A percentile compares a stretch with the other conserved stretches of the same genome.
Conservation (phyloP, 2,329 filamentous ascomycete genomes). For the Plenodomus lindquistii region DNA sequence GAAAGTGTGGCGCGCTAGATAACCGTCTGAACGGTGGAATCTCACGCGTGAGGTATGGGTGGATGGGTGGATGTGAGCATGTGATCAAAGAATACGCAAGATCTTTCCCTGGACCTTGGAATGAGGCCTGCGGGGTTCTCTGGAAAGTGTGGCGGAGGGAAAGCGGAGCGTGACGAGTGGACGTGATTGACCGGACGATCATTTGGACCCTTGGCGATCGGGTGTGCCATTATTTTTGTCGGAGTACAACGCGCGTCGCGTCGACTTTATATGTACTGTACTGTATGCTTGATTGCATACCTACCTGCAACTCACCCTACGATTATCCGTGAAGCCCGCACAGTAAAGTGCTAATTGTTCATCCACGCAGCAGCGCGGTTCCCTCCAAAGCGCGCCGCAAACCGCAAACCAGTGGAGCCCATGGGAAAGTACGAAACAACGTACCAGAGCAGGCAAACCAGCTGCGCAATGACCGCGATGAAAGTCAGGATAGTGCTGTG, state of each 20-base stretch:
- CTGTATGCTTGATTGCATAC: background rate
- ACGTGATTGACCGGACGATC: background rate
- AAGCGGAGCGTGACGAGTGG: background rate
- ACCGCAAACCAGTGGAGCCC: slow-evolving; percentile 84
- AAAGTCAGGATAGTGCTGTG: slow-evolving; percentile 84
- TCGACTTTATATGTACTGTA: slow-evolving; percentile 11
- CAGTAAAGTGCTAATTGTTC: slow-evolving; percentile 59
- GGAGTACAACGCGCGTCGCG: background rate
- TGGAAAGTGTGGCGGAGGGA: background rate
- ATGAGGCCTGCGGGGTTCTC: background rate
- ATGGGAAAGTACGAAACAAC: slow-evolving; percentile 97
- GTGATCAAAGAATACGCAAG: background rate
- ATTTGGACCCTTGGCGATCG: background rate
- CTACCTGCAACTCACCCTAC: background rate
- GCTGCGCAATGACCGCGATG: slow-evolving; percentile 79
- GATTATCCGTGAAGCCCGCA: background rate
- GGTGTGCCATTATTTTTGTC: background rate
- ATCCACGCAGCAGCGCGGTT: slow-evolving; percentile 87
- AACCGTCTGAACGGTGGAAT: background rate
- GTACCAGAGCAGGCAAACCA: slow-evolving; percentile 87
- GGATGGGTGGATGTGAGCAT: background rate
- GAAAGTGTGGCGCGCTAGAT: background rate
- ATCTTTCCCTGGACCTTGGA: background rate
- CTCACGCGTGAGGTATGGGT: background rate
- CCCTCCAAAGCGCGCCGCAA: slow-evolving; percentile 84